Evolutionary conservation across 371 early-diverging fungal species (phyloP), one percentile per base, ranked within the genome.

Genomic region (Syncephalastrum monosporum): DNA sequence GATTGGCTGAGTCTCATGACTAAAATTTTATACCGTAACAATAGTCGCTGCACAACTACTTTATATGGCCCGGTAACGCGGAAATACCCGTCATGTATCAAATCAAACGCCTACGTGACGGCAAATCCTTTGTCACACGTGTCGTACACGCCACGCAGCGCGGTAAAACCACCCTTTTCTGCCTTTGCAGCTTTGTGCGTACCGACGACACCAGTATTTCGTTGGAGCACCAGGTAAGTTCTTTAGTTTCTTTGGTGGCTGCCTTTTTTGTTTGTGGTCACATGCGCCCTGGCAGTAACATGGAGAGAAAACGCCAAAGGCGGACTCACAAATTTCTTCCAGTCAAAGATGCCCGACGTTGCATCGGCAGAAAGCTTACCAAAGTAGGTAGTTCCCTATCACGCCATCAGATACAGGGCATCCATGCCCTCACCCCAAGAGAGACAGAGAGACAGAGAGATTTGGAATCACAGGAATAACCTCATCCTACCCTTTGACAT

Each of bases 81-180:
- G 67, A 73, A 19, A 58, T 69, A 1, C 79, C 79, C 13, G 69
- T 75, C 24, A 67, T 75, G 14, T 78, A 75, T 41, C 55, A 65
- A 50, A 68, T 78, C 5, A 57, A 67, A 43, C 63, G 72, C 19
- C 43, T 75, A n/a, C 58, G 75, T 47, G 73, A 75, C 47, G 75
- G 78, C 23, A 65, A 69, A 53, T 68, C 75, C 1, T 77, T 64
- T 65, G 65, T 67, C 14, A 77, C 78, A 23, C 60, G 79, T 44
- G 61, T 66, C 4, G 71, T 78, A 12, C 69, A 56, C 25, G 75
- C 73, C 25, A 64, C 65, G 12, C 79, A 78, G 50, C 61, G 59
- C 57, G 79, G 75, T 42, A 72, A 60, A 33, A 61, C 58, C 6
- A 71, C 73, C 24, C 67, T 77, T 57, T 60, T 67, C 10, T 67